Percentiles rank a stretch among this genome's conserved stretches.
Evolutionary conservation across 768 basidiomycete species (phyloP).

Genomic region (Auricularia sp.): DNA sequence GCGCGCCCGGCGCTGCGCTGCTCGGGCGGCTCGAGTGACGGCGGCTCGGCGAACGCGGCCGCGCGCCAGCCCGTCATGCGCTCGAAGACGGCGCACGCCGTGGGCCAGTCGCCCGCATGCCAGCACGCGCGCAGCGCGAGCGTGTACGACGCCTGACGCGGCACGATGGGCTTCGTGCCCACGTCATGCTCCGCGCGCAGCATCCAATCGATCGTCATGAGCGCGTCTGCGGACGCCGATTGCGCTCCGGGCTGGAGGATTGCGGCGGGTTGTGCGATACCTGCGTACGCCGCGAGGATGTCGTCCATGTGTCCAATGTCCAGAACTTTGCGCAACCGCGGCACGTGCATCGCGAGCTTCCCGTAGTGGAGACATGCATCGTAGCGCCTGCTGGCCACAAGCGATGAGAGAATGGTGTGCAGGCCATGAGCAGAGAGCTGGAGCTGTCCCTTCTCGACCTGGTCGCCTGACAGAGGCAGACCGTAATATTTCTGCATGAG

Average conservation of each 20-base stretch:
- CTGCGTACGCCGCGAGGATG: conserved; percentile 43
- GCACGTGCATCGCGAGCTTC: conserved; percentile 45
- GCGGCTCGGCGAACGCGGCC: neutral
- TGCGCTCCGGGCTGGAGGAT: conserved; percentile 20
- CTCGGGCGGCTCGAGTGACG: conserved; percentile 10
- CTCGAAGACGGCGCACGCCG: conserved; percentile 48
- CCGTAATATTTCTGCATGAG: conserved; percentile 56
- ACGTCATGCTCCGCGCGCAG: conserved; percentile 34
- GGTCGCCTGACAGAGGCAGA: conserved; percentile 36
- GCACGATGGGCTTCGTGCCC: conserved; percentile 23
- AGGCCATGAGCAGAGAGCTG: conserved; percentile 40
- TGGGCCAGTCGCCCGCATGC: conserved; percentile 53
- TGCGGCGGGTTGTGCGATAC: conserved; percentile 29
- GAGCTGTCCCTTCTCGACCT: conserved; percentile 27
- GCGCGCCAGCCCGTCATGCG: conserved; percentile 58
- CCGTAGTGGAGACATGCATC: conserved; percentile 46
- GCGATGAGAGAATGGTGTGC: conserved; percentile 36
- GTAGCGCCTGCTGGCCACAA: conserved; percentile 41
- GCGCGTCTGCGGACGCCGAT: conserved; percentile 33
- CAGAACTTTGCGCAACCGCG: conserved; percentile 35
- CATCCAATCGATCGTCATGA: conserved; percentile 63
- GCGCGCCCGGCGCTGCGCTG: conserved; percentile 34
- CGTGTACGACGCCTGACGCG: conserved; percentile 44
- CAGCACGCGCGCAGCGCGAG: conserved; percentile 57
- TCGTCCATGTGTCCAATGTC: conserved; percentile 42